Evolutionary conservation across 2,329 filamentous ascomycete species (phyloP), one percentile per base, ranked within the genome.

Genomic region (Emergomyces orientalis): DNA sequence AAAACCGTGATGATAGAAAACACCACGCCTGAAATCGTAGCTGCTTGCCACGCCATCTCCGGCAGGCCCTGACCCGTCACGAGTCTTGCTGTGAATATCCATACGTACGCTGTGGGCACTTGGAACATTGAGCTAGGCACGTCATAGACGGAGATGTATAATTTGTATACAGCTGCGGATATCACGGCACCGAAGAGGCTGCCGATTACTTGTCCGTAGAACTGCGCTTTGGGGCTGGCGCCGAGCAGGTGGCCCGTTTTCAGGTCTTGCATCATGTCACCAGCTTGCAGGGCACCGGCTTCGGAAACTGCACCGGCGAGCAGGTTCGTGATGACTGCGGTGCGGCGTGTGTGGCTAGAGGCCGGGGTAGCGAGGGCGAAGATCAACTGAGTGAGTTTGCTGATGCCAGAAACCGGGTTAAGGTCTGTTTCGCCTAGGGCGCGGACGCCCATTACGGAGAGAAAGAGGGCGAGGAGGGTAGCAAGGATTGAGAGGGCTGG

Each of bases 391-490:
- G 94, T 96, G 2, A 99, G 83, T 78, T 99, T 99, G 72, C 89
- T 93, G 75, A 97, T 99, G 41, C 94, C 94, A 0, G 90, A 96
- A 2, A 97, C 94, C 0, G 94, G 94, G 72, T 97, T 97, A 11
- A 99, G 81, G 70, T 99, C 94, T 5, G 94, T 97, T 79, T 97
- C 86, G 51, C 86, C 86, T 0, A 86, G 77, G 0, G 85, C 84
- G 49, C 85, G 82, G 1, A 87, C 84, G 54, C 84, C 84, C 84
- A 87, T 86, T 62, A 87, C 79, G 45, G 81, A 84, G 13, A 87
- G 78, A 9, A 87, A 71, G 7, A 99, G 84, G 0, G 94, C 91
- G 74, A 97, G 87, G 34, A 95, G 73, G 7, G 96, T 93, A 2
- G 95, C 88, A 14, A 88, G 82, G 61, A 92, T 77, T 14, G 86